These are phyloP conservation scores for Yamadazyma dushanensis DNA, from an alignment of 1,139 yeast genomes.

Conservation along the genomic window DNA sequence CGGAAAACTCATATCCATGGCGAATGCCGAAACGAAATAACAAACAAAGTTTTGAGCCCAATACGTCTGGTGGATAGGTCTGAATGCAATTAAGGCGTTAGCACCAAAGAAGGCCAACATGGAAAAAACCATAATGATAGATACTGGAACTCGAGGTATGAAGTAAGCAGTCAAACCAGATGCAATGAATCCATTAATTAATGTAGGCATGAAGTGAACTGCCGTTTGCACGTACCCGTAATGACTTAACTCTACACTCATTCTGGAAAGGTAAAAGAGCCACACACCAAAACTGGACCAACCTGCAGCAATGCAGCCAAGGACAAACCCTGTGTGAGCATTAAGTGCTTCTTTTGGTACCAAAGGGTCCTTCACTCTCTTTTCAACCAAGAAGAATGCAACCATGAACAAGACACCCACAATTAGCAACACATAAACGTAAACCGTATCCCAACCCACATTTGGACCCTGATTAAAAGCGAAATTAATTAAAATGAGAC, in stretches of 20 bases:
- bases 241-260: slow-evolving; percentile 31
- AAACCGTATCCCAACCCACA: slow-evolving; percentile 54
- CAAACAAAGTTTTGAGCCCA: slow-evolving; percentile 48
- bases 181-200: slow-evolving; percentile 45
- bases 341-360: slow-evolving; percentile 44
- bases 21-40: slow-evolving; percentile 48
- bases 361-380: slow-evolving; percentile 40
- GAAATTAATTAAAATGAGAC: slow-evolving; percentile 52
- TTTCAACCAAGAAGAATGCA: slow-evolving; percentile 37
- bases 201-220: slow-evolving; percentile 40
- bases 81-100: slow-evolving; percentile 15
- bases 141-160: slow-evolving; percentile 37
- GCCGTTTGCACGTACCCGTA: slow-evolving; percentile 35
- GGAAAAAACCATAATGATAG: slow-evolving; percentile 45
- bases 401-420: slow-evolving; percentile 42
- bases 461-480: slow-evolving; percentile 66
- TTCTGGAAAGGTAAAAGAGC: slow-evolving; percentile 47
- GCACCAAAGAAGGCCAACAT: slow-evolving; percentile 16
- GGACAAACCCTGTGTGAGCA: slow-evolving; percentile 44
- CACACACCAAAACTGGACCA: slow-evolving; percentile 66
- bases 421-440: slow-evolving; percentile 51
- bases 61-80: slow-evolving; percentile 15
- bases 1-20: slow-evolving; percentile 69
- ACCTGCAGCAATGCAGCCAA: slow-evolving; percentile 53
- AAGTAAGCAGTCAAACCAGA: slow-evolving; percentile 44